phyloP scores from a whole-genome alignment of 352 stramenopile genomes.

The Globisporangium solare region DNA sequence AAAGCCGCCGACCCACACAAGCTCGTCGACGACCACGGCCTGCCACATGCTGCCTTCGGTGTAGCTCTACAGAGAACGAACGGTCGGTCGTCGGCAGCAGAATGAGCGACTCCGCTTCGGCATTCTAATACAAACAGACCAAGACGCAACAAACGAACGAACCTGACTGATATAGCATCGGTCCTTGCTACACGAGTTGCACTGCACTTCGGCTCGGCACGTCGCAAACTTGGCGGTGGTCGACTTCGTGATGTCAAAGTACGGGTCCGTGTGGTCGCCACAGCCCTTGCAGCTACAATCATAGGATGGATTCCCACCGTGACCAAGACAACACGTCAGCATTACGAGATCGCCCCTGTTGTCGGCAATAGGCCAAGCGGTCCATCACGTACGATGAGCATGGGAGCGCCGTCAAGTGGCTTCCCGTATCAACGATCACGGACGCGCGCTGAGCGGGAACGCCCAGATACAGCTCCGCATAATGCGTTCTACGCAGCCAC shows the following conservation, averaged over 20 bases:
- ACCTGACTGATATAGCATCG: constrained; percentile 77
- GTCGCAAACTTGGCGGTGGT: constrained; percentile 65
- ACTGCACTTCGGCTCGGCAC: constrained; percentile 46
- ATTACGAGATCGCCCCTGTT: too few species aligned
- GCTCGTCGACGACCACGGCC: constrained; percentile 70
- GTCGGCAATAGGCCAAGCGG: not conserved
- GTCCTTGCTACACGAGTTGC: constrained; percentile 50
- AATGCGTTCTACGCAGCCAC: constrained; percentile 53
- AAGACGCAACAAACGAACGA: not conserved
- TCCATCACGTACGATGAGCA: constrained; percentile 37
- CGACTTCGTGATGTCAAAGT: constrained; percentile 75
- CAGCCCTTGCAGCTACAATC: constrained; percentile 47
- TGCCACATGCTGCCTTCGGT: constrained; percentile 88
- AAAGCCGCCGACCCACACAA: constrained; percentile 78
- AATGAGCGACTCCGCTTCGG: too few species aligned
- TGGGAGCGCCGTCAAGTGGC: constrained; percentile 72
- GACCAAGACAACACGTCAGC: too few species aligned
- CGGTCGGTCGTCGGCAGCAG: too few species aligned
- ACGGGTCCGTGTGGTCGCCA: constrained; percentile 64
- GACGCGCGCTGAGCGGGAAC: constrained; percentile 77
- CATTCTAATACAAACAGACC: too few species aligned
- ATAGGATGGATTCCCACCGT: too few species aligned
- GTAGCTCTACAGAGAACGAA: constrained; percentile 49
- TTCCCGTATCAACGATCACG: constrained; percentile 82
- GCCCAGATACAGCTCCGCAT: constrained; percentile 78